Percentiles rank a stretch among this genome's conserved stretches.
Evolutionary conservation across 352 stramenopile genomes (phyloP).

Genomic region (Phytophthora fragariaefolia): DNA sequence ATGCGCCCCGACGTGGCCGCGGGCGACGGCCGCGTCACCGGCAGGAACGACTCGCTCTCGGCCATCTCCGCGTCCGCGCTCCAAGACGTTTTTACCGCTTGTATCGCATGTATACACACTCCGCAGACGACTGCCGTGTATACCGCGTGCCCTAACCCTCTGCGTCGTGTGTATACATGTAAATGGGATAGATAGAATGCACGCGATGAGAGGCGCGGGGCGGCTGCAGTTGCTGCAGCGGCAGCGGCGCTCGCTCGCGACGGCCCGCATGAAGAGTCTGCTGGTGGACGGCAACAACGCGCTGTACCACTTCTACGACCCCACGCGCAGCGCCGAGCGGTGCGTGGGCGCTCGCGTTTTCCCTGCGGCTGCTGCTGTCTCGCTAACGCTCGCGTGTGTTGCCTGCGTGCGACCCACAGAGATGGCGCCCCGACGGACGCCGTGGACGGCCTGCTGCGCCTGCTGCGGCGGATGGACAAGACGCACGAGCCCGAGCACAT

Average conservation of each 20-base stretch:
- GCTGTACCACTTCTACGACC: constrained; percentile 68
- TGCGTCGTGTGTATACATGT: no score
- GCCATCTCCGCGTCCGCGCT: no score
- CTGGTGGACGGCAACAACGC: constrained; percentile 74
- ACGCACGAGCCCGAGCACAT: constrained; percentile 56
- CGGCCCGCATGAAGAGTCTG: constrained; percentile 46
- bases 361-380: no score
- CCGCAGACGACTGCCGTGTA: no score
- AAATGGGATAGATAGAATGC: no score
- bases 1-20: constrained; percentile 39
- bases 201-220: constrained; percentile 17
- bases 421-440: constrained; percentile 49
- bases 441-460: constrained; percentile 49
- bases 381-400: constrained; percentile 1
- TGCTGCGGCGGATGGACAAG: constrained; percentile 57
- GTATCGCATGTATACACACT: no score
- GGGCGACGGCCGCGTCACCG: constrained; percentile 20
- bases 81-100: no score
- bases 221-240: not conserved
- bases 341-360: constrained; percentile 23
- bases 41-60: constrained; percentile 49
- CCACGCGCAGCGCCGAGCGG: constrained; percentile 41
- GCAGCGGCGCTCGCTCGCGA: constrained; percentile 19
- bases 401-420: constrained; percentile 15
- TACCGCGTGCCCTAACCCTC: no score